Base-by-base conservation (phyloP, 1,284 basidiomycete species). In the Cryptococcus amylolentus region DNA sequence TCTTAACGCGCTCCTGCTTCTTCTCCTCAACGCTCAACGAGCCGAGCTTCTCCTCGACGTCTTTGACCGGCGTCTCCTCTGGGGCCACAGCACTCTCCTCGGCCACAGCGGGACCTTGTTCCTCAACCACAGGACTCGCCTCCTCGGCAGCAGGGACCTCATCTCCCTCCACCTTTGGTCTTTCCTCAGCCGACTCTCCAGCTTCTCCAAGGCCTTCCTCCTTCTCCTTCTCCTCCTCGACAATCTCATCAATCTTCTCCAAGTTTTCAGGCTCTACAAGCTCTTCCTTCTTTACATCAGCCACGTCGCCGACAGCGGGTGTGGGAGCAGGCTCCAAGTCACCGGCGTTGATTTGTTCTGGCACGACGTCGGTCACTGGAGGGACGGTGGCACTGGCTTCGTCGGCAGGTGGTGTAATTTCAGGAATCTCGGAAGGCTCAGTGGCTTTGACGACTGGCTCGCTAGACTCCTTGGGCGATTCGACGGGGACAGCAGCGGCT, bases 261-360 rank as follows among this genome's bases (percentile, higher is more conserved):
- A 68, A 45, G 4, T 67, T 69, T 9, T 65, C 72, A 1, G 67
- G 58, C 47, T 60, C 58, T 12, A 64, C 66, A 18, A 72, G 61
- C 59, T 71, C 72, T 49, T 67, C 68, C 16, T 47, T 52, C 51
- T 63, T 51, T 3, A 52, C 53, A 5, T 50, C 49, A 12, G 37
- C 54, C 5, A 49, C 45, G 23, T 49, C 59, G 8, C 58, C 67
- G 2, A 58, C 56, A 7, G 61, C 63, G 20, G 68, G 70, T 2
- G 68, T 69, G 16, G 68, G 58, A 2, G 59, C 55, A 38, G 70
- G 68, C 50, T 72, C 70, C 5, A 47, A 46, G 18, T 69, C 61
- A 4, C 69, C 69, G 13, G 60, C 48, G 12, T 56, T 61, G 23
- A 68, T 55, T 43, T 67, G 64, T 42, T 71, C 69, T 2, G 55